Conservation (phyloP, 2,329 filamentous ascomycete genomes). For the Fusarium sp. region DNA sequence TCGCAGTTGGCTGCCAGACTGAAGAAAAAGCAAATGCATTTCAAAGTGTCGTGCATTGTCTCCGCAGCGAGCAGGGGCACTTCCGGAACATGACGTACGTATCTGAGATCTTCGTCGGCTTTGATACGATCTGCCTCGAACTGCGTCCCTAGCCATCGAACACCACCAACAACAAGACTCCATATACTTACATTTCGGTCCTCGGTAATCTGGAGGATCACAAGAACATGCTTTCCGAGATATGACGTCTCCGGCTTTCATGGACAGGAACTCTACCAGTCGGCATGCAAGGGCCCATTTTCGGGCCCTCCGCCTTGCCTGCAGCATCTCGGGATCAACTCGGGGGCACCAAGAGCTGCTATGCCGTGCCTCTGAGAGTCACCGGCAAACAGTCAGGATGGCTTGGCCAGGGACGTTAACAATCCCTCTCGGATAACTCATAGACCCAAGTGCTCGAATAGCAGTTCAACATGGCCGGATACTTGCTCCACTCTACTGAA, state of each 20-base stretch:
- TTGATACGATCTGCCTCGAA: slow-evolving; percentile 11
- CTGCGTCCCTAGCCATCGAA: slow-evolving; percentile 4
- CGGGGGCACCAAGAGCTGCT: neutral
- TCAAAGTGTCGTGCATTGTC: slow-evolving; percentile 18
- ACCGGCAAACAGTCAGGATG: neutral
- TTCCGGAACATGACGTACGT: slow-evolving; percentile 28
- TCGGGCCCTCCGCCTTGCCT: neutral
- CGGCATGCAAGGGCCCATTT: neutral
- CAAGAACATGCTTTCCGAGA: neutral
- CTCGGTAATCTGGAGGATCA: slow-evolving; percentile 12
- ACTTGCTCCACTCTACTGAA: neutral
- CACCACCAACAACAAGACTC: slow-evolving; percentile 1
- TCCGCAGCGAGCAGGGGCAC: slow-evolving; percentile 14
- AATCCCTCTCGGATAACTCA: neutral
- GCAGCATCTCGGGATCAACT: neutral
- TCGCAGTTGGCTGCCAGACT: neutral
- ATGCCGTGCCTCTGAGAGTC: neutral
- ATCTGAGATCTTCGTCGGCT: neutral
- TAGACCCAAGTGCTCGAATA: neutral
- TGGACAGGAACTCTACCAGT: neutral
- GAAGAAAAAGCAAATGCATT: slow-evolving; percentile 20
- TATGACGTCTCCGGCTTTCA: slow-evolving; percentile 5
- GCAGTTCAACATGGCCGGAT: neutral
- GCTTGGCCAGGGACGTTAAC: neutral
- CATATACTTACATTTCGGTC: neutral